Percentiles rank a stretch among this genome's conserved stretches.
These are phyloP conservation scores for Sicyos baderoa DNA, from an alignment of 306 rosid species.

Conservation along the genomic window DNA sequence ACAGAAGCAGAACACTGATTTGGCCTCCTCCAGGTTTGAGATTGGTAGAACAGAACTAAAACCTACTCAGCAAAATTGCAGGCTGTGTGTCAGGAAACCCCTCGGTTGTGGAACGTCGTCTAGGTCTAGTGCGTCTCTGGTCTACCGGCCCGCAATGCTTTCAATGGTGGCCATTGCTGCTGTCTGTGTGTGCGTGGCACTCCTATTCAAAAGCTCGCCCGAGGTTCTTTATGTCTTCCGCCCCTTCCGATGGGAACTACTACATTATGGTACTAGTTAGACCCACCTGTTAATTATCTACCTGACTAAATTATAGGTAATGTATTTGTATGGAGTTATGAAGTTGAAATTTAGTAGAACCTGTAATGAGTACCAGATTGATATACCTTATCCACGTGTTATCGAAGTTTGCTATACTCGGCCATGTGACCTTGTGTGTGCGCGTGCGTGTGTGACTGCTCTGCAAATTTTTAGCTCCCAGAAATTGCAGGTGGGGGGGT, in stretches of 20 bases:
- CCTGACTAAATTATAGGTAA: slow-evolving; percentile 16
- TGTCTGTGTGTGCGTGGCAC: slow-evolving; percentile 81
- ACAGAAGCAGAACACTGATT: slow-evolving; percentile 33
- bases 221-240: slow-evolving; percentile 50
- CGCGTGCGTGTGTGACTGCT: not conserved
- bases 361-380: slow-evolving; percentile 18
- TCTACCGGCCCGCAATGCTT: slow-evolving; percentile 70
- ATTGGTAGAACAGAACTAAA: slow-evolving; percentile 32
- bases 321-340: slow-evolving; percentile 21
- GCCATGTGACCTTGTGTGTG: slow-evolving; percentile 9
- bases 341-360: not conserved
- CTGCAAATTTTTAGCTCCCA: slow-evolving; percentile 8
- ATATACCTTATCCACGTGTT: slow-evolving; percentile 7
- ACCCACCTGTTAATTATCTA: not conserved
- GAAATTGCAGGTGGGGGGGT: not conserved
- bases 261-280: slow-evolving; percentile 58
- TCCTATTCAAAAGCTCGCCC: slow-evolving; percentile 81
- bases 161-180: slow-evolving; percentile 83
- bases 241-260: slow-evolving; percentile 72
- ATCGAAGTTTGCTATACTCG: not conserved
- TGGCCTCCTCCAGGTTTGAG: slow-evolving; percentile 36
- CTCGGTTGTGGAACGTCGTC: slow-evolving; percentile 28
- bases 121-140: slow-evolving; percentile 29
- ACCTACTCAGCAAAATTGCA: slow-evolving; percentile 28
- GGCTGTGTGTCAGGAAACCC: slow-evolving; percentile 40